Evolutionary conservation across 257 asterid genomes (phyloP).

Genomic region (Solanum pimpinellifolium): DNA sequence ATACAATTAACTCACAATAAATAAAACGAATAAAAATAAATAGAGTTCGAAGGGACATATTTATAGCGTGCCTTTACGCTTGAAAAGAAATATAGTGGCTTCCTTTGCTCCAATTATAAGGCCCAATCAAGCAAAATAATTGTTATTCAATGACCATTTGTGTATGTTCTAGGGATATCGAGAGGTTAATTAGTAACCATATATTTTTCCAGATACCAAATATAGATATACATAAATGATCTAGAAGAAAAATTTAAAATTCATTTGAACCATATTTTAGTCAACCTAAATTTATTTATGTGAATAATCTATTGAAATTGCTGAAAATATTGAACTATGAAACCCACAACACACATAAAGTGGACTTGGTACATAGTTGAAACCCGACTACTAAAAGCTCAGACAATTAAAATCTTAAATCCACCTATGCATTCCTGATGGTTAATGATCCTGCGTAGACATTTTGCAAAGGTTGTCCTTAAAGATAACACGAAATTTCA

Average conservation of each 20-base stretch:
- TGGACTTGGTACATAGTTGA: background rate
- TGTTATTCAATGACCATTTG: background rate
- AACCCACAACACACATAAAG: no score
- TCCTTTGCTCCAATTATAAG: no score
- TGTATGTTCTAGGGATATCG: background rate
- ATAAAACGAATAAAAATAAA: no score
- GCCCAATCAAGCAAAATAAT: background rate
- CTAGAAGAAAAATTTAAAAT: no score
- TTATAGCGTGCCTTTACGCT: background rate
- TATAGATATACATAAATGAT: background rate
- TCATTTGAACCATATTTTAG: no score
- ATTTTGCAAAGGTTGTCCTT: background rate
- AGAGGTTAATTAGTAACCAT: background rate
- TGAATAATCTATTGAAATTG: no score
- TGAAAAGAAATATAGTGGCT: background rate
- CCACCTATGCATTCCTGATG: background rate
- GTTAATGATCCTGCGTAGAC: background rate
- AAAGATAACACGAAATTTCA: no score
- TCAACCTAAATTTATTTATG: background rate
- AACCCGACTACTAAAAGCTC: background rate
- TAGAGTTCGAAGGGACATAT: no score
- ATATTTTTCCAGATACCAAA: background rate
- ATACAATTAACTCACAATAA: no score
- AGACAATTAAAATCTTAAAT: no score
- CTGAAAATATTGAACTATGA: background rate